These are phyloP conservation scores for Lactifluus hygrophoroides DNA, from an alignment of 768 basidiomycete species.

Conservation along the genomic window DNA sequence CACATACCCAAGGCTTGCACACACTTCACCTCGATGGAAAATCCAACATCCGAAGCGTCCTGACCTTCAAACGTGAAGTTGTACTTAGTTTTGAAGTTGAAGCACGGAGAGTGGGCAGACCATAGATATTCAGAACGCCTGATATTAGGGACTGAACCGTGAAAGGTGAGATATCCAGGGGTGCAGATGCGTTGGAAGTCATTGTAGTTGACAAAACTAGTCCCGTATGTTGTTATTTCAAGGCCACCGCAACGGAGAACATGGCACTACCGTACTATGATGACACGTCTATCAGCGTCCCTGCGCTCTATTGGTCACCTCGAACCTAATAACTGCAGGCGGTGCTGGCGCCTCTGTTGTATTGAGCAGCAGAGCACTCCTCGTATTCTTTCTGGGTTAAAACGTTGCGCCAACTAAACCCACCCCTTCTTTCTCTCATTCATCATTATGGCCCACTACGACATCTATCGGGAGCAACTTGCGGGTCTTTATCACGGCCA, in stretches of 20 bases:
- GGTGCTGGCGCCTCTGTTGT: not conserved
- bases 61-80: conserved; percentile 20
- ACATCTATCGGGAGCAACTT: conserved; percentile 17
- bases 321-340: not conserved
- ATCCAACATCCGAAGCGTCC: conserved; percentile 16
- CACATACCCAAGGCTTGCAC: conserved; percentile 26
- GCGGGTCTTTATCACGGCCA: conserved; percentile 6
- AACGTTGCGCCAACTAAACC: not conserved
- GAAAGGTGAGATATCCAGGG: conserved; percentile 54
- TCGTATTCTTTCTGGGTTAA: not conserved
- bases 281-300: not conserved
- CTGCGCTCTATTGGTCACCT: not conserved
- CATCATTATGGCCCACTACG: conserved; percentile 3
- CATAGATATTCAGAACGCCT: conserved; percentile 24
- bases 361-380: not conserved
- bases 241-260: not conserved
- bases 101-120: conserved; percentile 9
- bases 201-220: conserved; percentile 21
- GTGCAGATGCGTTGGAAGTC: conserved; percentile 33
- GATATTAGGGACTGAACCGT: conserved; percentile 42
- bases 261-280: not conserved
- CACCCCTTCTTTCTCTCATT: not conserved
- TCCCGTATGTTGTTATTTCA: too few relatives aligned
- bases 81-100: not conserved
- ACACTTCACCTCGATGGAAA: conserved; percentile 20